phyloP scores from a whole-genome alignment of 352 stramenopile species.

The Thalassiosira mediterranea region DNA sequence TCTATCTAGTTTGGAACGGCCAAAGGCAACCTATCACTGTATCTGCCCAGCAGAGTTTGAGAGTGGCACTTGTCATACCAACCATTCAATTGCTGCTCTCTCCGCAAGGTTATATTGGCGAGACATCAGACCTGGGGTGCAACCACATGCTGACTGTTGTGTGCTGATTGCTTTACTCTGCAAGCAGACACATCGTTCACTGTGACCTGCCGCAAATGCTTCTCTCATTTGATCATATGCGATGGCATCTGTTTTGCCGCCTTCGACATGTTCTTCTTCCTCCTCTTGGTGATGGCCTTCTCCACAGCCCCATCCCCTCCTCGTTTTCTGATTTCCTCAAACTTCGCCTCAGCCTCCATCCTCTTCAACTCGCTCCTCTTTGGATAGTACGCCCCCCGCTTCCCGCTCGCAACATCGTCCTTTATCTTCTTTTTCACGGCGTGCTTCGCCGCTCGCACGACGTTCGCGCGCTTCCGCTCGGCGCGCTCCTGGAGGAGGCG shows the following conservation, averaged over 20 bases:
- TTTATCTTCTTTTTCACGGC: conserved; percentile 75
- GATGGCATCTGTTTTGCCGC: conserved; percentile 58
- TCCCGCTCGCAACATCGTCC: conserved; percentile 67
- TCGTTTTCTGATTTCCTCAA: conserved; percentile 77
- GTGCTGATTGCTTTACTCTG: no score
- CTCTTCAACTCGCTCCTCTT: conserved; percentile 72
- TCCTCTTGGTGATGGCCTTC: conserved; percentile 71
- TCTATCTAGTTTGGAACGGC: no score
- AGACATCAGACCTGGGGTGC: no score
- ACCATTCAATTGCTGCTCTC: no score
- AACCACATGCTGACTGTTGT: no score
- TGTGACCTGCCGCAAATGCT: no score
- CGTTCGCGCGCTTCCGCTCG: conserved; percentile 55
- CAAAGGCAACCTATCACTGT: no score
- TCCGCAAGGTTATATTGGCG: no score
- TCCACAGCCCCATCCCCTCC: conserved; percentile 75
- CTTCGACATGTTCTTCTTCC: conserved; percentile 80
- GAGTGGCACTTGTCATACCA: no score
- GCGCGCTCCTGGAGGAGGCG: conserved; percentile 65
- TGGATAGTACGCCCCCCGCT: conserved; percentile 67
- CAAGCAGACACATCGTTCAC: no score
- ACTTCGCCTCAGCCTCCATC: conserved; percentile 81
- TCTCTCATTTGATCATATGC: no score
- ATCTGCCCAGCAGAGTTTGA: no score
- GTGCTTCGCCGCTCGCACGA: conserved; percentile 64